These are phyloP conservation scores for Saccharomyces hybrid DNA, from an alignment of 1,139 yeast genomes.

Conservation along the genomic window DNA sequence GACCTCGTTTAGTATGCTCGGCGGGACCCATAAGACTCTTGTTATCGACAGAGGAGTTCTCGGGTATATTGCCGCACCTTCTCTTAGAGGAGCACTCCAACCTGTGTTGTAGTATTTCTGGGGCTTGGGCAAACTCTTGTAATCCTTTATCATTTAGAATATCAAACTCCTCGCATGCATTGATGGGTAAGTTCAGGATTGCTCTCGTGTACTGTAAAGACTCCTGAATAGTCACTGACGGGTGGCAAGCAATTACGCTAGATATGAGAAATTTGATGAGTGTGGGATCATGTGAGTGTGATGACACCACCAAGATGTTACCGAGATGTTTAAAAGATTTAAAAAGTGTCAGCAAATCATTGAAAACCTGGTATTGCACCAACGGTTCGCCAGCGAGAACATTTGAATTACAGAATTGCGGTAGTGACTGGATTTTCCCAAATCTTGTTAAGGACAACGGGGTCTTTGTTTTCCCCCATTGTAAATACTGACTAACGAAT, in stretches of 20 bases:
- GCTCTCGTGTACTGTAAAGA: constrained; percentile 17
- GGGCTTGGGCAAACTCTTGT: background rate
- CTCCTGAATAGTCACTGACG: constrained; percentile 18
- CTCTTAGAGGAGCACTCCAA: background rate
- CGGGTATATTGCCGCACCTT: background rate
- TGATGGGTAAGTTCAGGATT: background rate
- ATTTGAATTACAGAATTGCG: constrained; percentile 13
- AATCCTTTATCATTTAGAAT: background rate
- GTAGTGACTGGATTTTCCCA: background rate
- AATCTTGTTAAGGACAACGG: background rate
- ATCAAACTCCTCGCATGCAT: background rate
- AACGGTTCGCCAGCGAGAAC: constrained; percentile 10
- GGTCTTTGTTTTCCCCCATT: background rate
- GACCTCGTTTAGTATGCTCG: background rate
- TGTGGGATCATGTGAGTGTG: constrained; percentile 24
- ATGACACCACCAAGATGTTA: constrained; percentile 23
- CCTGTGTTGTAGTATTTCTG: background rate
- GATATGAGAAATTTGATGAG: constrained; percentile 24
- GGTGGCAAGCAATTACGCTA: constrained; percentile 19
- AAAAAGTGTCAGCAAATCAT: constrained; percentile 25
- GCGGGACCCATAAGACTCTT: background rate
- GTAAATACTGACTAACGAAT: background rate
- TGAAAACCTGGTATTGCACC: constrained; percentile 21
- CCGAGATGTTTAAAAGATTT: constrained; percentile 14
- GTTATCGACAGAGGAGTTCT: background rate